phyloP scores from a whole-genome alignment of 208 protist species.

The Acanthamoeba polyphaga region DNA sequence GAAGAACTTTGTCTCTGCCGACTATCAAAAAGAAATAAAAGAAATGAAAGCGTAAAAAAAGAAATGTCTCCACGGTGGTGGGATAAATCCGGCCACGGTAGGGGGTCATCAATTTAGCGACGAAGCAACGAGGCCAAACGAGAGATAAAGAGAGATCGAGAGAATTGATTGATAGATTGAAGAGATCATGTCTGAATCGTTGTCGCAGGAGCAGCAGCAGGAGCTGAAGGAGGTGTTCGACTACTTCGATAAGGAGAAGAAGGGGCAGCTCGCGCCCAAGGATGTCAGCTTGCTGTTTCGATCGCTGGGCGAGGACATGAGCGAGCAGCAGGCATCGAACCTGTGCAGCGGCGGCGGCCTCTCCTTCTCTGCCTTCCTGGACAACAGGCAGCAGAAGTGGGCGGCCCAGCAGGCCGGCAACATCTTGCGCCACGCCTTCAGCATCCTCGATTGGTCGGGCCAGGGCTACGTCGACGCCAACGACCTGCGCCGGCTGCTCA shows the following conservation, averaged over 20 bases:
- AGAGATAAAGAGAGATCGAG: neutral
- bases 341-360: slow-evolving; percentile 4
- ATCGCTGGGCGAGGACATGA: slow-evolving; percentile 52
- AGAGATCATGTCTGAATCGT: slow-evolving; percentile 9
- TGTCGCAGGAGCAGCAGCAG: slow-evolving; percentile 64
- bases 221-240: slow-evolving; percentile 60
- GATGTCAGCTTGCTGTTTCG: slow-evolving; percentile 31
- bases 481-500: slow-evolving; percentile 42
- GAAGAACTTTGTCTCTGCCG: neutral
- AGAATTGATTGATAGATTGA: neutral
- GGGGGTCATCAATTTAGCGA: neutral
- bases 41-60: no score
- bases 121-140: neutral
- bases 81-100: neutral
- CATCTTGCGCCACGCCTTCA: slow-evolving; percentile 32
- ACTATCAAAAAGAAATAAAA: neutral
- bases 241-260: slow-evolving; percentile 66
- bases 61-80: no score
- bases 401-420: slow-evolving; percentile 47
- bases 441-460: slow-evolving; percentile 35
- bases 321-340: slow-evolving; percentile 15
- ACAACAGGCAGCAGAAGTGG: slow-evolving; percentile 37
- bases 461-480: slow-evolving; percentile 48
- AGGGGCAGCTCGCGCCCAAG: slow-evolving; percentile 30
- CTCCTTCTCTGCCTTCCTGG: slow-evolving; percentile 7